phyloP scores from a whole-genome alignment of 1,284 basidiomycete species.

The Coniferiporia sulphurascens region DNA sequence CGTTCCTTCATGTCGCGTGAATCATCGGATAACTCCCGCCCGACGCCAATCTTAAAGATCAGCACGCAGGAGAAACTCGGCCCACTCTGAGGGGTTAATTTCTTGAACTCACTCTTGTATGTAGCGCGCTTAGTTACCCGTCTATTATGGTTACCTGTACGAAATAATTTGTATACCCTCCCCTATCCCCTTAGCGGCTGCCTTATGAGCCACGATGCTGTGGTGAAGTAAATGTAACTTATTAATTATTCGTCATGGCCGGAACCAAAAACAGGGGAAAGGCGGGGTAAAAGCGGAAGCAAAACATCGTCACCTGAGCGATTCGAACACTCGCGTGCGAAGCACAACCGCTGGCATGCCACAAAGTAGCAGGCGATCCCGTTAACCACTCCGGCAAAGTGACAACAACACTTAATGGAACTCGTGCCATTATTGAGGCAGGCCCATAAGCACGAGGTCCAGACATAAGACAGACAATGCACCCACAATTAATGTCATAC shows the following conservation, averaged over 20 bases:
- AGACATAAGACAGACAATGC: too few species aligned
- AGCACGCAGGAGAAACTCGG: background rate
- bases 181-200: too few species aligned
- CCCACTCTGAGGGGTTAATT: too few species aligned
- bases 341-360: slow-evolving; percentile 68
- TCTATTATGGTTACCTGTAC: too few species aligned
- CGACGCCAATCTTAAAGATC: slow-evolving; percentile 6
- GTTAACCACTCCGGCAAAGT: slow-evolving; percentile 91
- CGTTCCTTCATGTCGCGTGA: slow-evolving; percentile 3
- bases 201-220: too few species aligned
- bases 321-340: slow-evolving; percentile 85
- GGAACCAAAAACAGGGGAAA: too few species aligned
- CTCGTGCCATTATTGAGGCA: background rate
- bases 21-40: background rate
- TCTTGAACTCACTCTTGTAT: too few species aligned
- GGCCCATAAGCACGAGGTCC: background rate
- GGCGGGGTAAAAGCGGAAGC: background rate
- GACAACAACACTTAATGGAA: slow-evolving; percentile 34
- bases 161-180: too few species aligned
- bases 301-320: slow-evolving; percentile 70
- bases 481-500: too few species aligned
- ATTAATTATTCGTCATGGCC: too few species aligned
- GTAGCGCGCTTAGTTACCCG: too few species aligned
- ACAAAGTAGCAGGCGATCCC: slow-evolving; percentile 80
- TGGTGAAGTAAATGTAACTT: too few species aligned